A percentile compares a stretch with the other conserved stretches of the same genome.
phyloP scores from a whole-genome alignment of 768 basidiomycete genomes.

The Chalciporus chontae region DNA sequence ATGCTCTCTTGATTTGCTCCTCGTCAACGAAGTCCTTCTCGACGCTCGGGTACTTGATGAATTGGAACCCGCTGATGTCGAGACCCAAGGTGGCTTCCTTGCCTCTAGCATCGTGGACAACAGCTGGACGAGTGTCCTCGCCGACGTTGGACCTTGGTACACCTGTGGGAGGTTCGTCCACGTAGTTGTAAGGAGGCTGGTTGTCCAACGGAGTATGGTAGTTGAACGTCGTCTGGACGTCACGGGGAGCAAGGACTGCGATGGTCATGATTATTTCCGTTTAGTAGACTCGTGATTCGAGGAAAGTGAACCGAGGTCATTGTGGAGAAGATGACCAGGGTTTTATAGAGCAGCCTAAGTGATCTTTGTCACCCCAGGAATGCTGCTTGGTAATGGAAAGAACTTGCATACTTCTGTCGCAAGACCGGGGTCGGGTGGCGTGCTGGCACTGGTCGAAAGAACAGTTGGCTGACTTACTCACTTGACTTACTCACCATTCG shows the following conservation, averaged over 20 bases:
- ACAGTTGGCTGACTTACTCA: no score
- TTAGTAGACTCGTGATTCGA: not conserved
- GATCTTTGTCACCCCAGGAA: not conserved
- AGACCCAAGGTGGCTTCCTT: conserved; percentile 27
- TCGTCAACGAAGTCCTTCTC: conserved; percentile 41
- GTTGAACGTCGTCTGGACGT: conserved; percentile 38
- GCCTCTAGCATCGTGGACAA: conserved; percentile 34
- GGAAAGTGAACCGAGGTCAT: not conserved
- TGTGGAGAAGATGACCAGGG: not conserved
- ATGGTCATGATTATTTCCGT: conserved; percentile 16
- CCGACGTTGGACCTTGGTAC: conserved; percentile 30
- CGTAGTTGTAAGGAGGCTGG: conserved; percentile 36
- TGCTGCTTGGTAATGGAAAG: conserved; percentile 5
- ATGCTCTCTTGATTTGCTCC: conserved; percentile 33
- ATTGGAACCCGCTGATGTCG: conserved; percentile 46
- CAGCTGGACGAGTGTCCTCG: conserved; percentile 10
- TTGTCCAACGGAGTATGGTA: conserved; percentile 28
- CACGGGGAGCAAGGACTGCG: conserved; percentile 28
- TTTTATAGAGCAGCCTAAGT: conserved; percentile 8
- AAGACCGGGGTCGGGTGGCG: conserved; percentile 6
- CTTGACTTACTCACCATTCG: not conserved
- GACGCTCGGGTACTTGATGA: conserved; percentile 28
- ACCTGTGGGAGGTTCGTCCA: conserved; percentile 26
- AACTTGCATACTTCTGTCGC: not conserved
- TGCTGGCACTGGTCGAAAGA: not conserved